A percentile compares a stretch with the other conserved stretches of the same genome.
These are phyloP conservation scores for Sparassis latifolia DNA, from an alignment of 1,284 basidiomycete species.

Conservation along the genomic window DNA sequence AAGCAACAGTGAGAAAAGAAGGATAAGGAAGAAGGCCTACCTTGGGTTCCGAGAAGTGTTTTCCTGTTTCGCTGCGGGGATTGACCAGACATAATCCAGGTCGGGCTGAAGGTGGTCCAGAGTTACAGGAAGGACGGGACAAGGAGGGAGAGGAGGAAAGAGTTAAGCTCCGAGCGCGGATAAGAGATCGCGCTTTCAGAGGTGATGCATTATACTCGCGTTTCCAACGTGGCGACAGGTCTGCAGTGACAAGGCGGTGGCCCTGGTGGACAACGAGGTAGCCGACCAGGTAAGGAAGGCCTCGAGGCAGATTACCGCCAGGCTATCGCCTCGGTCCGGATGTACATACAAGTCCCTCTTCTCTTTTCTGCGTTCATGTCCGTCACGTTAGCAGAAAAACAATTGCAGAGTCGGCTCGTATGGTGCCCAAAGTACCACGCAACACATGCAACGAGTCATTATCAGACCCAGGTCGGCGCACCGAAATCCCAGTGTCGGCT, in stretches of 20 bases:
- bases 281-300: constrained; percentile 28
- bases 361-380: constrained; percentile 16
- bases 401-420: not conserved
- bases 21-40: constrained; percentile 22
- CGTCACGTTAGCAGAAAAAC: not conserved
- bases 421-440: not conserved
- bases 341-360: constrained; percentile 7
- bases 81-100: constrained; percentile 48
- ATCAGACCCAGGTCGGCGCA: not conserved
- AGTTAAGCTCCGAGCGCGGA: constrained; percentile 22
- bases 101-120: constrained; percentile 12
- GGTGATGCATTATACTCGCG: constrained; percentile 30
- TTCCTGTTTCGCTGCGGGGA: constrained; percentile 53
- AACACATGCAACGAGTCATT: not conserved
- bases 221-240: constrained; percentile 32
- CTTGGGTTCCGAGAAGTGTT: constrained; percentile 29
- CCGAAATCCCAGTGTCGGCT: no score
- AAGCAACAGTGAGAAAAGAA: no score
- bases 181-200: constrained; percentile 27
- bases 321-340: constrained; percentile 15
- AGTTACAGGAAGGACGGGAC: constrained; percentile 16
- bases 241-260: constrained; percentile 24
- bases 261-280: constrained; percentile 28
- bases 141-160: constrained; percentile 20
- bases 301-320: constrained; percentile 35